phyloP scores from a whole-genome alignment of 1,139 yeast species.

The Casaregolazyma lundiana region DNA sequence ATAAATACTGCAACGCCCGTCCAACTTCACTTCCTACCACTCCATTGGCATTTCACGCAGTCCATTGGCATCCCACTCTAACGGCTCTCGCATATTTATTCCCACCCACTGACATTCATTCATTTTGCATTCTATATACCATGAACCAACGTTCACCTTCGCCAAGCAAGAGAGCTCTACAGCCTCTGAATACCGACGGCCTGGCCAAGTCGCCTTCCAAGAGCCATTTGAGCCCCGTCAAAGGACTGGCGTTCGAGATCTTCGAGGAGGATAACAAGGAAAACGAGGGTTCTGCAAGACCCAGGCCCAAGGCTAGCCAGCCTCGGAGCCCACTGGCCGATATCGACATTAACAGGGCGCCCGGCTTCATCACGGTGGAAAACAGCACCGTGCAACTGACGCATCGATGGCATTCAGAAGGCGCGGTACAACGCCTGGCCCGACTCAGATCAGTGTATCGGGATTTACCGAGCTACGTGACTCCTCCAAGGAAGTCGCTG shows the following conservation, averaged over 20 bases:
- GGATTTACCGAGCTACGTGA: slow-evolving; percentile 10
- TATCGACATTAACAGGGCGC: slow-evolving; percentile 5
- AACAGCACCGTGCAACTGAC: slow-evolving; percentile 7
- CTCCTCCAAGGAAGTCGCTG: slow-evolving; percentile 12
- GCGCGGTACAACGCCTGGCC: not conserved
- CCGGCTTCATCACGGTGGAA: slow-evolving; percentile 10
- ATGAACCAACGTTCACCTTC: not conserved
- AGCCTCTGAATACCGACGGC: not conserved
- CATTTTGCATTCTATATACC: not conserved
- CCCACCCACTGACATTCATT: not conserved
- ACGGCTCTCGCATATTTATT: too few relatives aligned
- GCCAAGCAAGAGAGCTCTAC: not conserved
- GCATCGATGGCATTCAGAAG: slow-evolving; percentile 6
- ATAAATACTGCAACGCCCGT: too few relatives aligned
- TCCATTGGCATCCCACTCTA: too few relatives aligned
- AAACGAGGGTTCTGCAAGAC: not conserved
- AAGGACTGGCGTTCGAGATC: not conserved
- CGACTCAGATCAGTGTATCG: not conserved
- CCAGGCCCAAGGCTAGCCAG: not conserved
- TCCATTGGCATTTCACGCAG: too few relatives aligned
- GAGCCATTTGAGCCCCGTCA: not conserved
- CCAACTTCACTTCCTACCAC: too few relatives aligned
- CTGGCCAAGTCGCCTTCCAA: not conserved
- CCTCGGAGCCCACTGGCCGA: slow-evolving; percentile 9
- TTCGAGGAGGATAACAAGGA: not conserved